These are phyloP conservation scores for Puccinellia tenuiflora DNA, from an alignment of 176 grass and related monocot species.

Conservation along the genomic window DNA sequence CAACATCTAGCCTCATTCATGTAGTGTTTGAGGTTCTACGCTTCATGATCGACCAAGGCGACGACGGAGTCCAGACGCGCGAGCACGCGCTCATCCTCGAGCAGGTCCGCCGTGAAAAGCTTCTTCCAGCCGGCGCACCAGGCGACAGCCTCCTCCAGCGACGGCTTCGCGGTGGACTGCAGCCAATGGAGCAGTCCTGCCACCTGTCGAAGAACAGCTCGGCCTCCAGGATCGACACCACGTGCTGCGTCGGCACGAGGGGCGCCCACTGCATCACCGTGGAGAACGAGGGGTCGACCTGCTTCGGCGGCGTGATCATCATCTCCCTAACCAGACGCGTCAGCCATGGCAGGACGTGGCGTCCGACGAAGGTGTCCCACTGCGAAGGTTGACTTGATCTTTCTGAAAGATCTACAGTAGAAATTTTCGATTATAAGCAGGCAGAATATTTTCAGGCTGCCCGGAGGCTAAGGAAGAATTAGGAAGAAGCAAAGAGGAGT, in stretches of 20 bases:
- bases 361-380: neutral
- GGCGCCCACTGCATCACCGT: neutral
- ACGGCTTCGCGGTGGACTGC: neutral
- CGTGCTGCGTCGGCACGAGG: neutral
- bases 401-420: too few relatives aligned
- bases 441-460: too few relatives aligned
- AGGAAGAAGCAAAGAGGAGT: too few relatives aligned
- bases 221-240: conserved; percentile 39
- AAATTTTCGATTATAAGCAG: too few relatives aligned
- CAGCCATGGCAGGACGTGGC: conserved; percentile 40
- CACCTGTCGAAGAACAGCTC: neutral
- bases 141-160: conserved; percentile 5
- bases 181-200: neutral
- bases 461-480: too few relatives aligned
- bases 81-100: conserved; percentile 38
- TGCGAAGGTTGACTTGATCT: too few relatives aligned
- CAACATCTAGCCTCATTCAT: too few relatives aligned
- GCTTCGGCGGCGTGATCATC: neutral
- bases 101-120: conserved; percentile 47
- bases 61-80: conserved; percentile 26
- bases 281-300: neutral
- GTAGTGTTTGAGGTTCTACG: neutral
- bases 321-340: conserved; percentile 12
- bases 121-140: conserved; percentile 59
- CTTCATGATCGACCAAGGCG: conserved; percentile 33